These are phyloP conservation scores for Helianthus tuberosus DNA, from an alignment of 129 eudicot genomes.

Conservation along the genomic window DNA sequence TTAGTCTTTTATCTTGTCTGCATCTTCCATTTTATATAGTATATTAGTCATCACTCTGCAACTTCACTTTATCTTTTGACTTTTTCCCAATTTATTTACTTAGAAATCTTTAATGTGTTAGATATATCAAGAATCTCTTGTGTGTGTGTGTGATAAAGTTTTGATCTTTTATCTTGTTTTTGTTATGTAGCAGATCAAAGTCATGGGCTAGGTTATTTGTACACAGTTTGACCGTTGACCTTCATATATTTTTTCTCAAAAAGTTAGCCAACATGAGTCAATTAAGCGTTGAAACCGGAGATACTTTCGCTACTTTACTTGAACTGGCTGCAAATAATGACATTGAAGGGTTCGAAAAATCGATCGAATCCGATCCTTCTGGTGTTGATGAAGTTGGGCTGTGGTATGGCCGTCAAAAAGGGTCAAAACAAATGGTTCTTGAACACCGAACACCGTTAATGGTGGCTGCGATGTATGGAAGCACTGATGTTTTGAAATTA, in stretches of 20 bases:
- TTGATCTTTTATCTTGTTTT: constrained; percentile 18
- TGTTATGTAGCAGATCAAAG: constrained; percentile 37
- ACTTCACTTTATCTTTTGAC: constrained; percentile 23
- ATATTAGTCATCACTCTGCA: constrained; percentile 28
- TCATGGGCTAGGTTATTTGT: constrained; percentile 38
- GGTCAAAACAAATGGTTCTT: constrained; percentile 82
- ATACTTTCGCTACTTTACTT: constrained; percentile 65
- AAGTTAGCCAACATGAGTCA: constrained; percentile 40
- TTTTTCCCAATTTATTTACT: constrained; percentile 18
- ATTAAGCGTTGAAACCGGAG: constrained; percentile 65
- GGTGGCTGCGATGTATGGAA: constrained; percentile 85
- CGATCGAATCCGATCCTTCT: constrained; percentile 45
- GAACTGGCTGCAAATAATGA: constrained; percentile 90
- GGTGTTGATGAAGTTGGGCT: constrained; percentile 65
- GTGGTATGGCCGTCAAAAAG: constrained; percentile 86
- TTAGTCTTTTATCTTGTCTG: constrained; percentile 41
- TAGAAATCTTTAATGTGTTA: constrained; percentile 19
- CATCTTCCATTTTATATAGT: constrained; percentile 28
- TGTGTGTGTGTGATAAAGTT: constrained; percentile 21
- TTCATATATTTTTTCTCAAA: neutral
- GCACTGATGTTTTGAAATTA: constrained; percentile 58
- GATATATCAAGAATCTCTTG: constrained; percentile 19
- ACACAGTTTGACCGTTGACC: neutral
- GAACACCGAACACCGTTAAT: constrained; percentile 72
- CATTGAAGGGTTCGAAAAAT: constrained; percentile 48